Percentiles rank a stretch among this genome's conserved stretches.
Conservation (phyloP, 2,329 filamentous ascomycete genomes). For the Lasiodiplodia gonubiensis region DNA sequence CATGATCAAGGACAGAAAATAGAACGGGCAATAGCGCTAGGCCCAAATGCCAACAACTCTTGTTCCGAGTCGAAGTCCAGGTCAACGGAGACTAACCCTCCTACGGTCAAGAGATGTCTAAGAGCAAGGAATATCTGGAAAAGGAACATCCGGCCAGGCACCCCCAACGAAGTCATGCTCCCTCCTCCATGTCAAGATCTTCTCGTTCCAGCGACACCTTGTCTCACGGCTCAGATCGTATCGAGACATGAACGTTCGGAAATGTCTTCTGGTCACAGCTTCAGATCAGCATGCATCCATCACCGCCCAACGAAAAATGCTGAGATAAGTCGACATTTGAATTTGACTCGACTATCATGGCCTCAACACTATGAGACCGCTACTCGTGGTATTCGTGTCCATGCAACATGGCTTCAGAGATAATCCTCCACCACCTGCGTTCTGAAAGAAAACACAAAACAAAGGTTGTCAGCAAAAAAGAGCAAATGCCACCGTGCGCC, state of each 20-base stretch:
- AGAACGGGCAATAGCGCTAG: neutral
- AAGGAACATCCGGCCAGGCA: neutral
- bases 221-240: too few relatives aligned
- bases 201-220: neutral
- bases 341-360: neutral
- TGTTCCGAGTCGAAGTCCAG: neutral
- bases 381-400: too few relatives aligned
- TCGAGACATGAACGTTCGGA: too few relatives aligned
- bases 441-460: neutral
- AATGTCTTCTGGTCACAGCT: too few relatives aligned
- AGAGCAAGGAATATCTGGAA: neutral
- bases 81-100: neutral
- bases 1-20: neutral
- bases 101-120: neutral
- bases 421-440: neutral
- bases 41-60: neutral
- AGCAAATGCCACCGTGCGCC: neutral
- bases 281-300: neutral
- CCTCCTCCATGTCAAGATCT: neutral
- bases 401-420: neutral
- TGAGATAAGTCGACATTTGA: neutral
- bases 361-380: neutral
- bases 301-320: neutral
- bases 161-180: too few relatives aligned
- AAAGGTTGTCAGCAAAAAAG: neutral